phyloP scores from a whole-genome alignment of 2,329 filamentous ascomycete species.

The Colletotrichum nymphaeae region DNA sequence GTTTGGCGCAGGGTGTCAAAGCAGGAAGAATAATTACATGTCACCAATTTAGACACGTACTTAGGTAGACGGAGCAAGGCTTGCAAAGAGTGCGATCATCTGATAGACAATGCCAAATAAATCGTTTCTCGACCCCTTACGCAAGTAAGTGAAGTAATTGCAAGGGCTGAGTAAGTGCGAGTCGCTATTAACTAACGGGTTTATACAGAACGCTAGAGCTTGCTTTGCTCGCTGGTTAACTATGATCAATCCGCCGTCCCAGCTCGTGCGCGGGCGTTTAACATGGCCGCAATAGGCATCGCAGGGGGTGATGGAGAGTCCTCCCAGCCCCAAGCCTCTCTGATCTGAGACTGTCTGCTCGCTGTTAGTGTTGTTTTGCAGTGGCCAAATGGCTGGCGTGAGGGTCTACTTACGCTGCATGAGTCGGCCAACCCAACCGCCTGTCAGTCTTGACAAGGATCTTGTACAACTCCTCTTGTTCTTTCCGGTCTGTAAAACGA shows the following conservation, averaged over 20 bases:
- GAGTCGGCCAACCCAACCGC: conserved; percentile 43
- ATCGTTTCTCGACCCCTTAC: too few species aligned
- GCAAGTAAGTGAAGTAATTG: too few species aligned
- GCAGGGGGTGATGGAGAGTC: conserved; percentile 18
- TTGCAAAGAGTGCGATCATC: too few species aligned
- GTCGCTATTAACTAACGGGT: not conserved
- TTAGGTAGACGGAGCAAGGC: too few species aligned
- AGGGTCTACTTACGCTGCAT: conserved; percentile 40
- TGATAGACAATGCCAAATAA: too few species aligned
- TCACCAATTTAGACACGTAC: too few species aligned
- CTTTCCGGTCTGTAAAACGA: conserved; percentile 48
- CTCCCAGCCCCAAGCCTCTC: conserved; percentile 22
- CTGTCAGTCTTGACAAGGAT: conserved; percentile 47
- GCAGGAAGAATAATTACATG: too few species aligned
- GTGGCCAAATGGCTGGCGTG: too few species aligned
- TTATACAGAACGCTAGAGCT: not conserved
- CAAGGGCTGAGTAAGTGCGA: not conserved
- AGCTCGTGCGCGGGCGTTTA: not conserved
- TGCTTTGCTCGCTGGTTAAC: not conserved
- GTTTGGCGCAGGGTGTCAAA: not conserved
- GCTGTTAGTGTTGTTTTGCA: not conserved
- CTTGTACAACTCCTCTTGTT: conserved; percentile 51
- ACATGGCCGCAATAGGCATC: conserved; percentile 20
- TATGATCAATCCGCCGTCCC: not conserved
- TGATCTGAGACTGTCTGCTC: conserved; percentile 9